These are phyloP conservation scores for Dalbergia cultrata DNA, from an alignment of 306 rosid species.

Conservation along the genomic window DNA sequence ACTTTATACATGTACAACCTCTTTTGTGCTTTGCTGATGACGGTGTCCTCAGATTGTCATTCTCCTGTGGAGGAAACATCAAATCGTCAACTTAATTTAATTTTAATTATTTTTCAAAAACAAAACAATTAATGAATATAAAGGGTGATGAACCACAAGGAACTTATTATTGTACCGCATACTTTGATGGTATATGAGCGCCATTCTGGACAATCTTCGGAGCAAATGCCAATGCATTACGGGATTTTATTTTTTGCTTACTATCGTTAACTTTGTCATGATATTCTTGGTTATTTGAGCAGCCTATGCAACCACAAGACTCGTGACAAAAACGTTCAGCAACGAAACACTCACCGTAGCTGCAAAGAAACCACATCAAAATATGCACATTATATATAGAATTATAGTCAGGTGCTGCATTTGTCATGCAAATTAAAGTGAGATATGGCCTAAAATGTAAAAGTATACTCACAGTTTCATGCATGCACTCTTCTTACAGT, in stretches of 20 bases:
- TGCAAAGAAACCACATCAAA: conserved; percentile 20
- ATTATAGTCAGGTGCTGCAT: too few species aligned
- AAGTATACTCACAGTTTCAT: neutral
- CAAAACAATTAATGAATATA: too few species aligned
- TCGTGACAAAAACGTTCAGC: conserved; percentile 52
- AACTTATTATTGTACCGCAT: too few species aligned
- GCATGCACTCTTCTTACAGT: neutral
- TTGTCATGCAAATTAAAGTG: too few species aligned
- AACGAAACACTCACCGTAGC: conserved; percentile 66
- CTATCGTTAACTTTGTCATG: conserved; percentile 45
- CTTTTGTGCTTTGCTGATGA: neutral
- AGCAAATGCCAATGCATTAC: conserved; percentile 66
- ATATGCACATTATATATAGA: neutral
- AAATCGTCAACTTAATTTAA: neutral
- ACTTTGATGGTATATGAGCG: conserved; percentile 38
- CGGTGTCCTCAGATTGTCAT: neutral
- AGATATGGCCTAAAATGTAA: neutral
- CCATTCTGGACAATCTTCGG: conserved; percentile 50
- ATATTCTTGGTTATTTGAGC: conserved; percentile 57
- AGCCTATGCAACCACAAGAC: conserved; percentile 62
- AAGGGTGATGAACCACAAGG: too few species aligned
- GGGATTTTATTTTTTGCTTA: conserved; percentile 45
- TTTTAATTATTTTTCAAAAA: too few species aligned
- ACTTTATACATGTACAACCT: neutral
- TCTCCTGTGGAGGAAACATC: neutral